Evolutionary conservation across 2,329 filamentous ascomycete genomes (phyloP), one percentile per base, ranked within the genome.

Genomic region (Aphanocladium album): DNA sequence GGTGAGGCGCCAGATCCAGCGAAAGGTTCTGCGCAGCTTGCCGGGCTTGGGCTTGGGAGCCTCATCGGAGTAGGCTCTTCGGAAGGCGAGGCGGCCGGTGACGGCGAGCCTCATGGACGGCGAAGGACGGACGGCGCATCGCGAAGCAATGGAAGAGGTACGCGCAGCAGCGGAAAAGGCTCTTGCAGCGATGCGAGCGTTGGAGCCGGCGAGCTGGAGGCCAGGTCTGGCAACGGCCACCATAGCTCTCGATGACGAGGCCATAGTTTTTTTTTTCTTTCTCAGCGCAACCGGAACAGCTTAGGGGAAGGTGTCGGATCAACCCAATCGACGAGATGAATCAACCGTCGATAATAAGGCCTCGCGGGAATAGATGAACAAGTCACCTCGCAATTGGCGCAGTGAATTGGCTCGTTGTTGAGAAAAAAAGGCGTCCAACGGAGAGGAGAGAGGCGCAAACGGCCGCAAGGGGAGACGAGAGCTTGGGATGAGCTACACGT

Each of bases 1-100:
- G 60, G 89, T 90, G 69, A 91, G 72, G 68, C 95, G 86, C 90
- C 91, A 98, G 62, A 87, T 77, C 87, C 89, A 96, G 73, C 84
- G 84, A 72, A 98, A 80, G 65, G 86, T 82, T 60, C 79, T 79
- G 62, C 87, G 78, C 76, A 95, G 88, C 71, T 86, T 85, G 69
- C 79, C 77, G 47, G 78, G 74, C 73, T 79, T 83, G 68, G 75
- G 75, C 69, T 76, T 79, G 57, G 79, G 77, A 30, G 77, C 73
- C 63, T 77, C 77, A 68, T 85, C 81, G 60, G 84, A 83, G 65
- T 81, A 82, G 62, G 73, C 70, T 68, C 79, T 73, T 61, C 73
- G 72, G 69, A 79, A 78, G 46, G 72, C 74, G 62, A 73, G 72
- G 68, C 71, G 77, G 65, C 69, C 74, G 60, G 70, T 72, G 62